Evolutionary conservation across 2,329 filamentous ascomycete species (phyloP).

Genomic region (Sordariomycetes sp.): DNA sequence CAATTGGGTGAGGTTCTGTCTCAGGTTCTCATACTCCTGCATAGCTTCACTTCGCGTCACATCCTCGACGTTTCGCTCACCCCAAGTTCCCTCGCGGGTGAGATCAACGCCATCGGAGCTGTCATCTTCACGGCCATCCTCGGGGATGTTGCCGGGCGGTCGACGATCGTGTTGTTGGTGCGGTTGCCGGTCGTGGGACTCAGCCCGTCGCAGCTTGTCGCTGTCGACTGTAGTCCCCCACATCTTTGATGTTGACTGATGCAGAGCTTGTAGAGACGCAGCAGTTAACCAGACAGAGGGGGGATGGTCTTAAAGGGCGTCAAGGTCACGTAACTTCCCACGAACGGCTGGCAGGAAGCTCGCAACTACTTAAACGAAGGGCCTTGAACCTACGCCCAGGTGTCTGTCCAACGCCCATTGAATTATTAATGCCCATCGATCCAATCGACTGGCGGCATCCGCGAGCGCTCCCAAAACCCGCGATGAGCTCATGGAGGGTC

Average conservation of each 20-base stretch:
- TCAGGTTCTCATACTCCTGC: constrained; percentile 23
- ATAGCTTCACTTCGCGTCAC: constrained; percentile 21
- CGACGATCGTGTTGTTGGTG: constrained; percentile 7
- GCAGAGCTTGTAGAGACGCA: no score
- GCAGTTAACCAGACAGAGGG: no score
- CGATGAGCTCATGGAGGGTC: no score
- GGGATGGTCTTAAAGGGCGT: no score
- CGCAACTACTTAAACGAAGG: no score
- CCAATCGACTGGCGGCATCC: no score
- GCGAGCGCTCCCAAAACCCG: no score
- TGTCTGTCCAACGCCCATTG: no score
- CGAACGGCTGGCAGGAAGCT: no score
- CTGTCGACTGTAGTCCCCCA: constrained; percentile 19
- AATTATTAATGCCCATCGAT: no score
- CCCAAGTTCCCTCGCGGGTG: constrained; percentile 25
- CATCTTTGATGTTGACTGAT: constrained; percentile 14
- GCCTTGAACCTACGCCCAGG: no score
- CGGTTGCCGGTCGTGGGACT: constrained; percentile 17
- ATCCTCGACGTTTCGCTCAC: constrained; percentile 23
- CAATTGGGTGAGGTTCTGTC: constrained; percentile 22
- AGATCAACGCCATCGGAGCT: constrained; percentile 7
- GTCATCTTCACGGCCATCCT: constrained; percentile 7
- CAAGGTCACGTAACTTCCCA: no score
- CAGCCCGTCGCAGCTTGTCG: constrained; percentile 20
- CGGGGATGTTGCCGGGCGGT: constrained; percentile 9